These are phyloP conservation scores for Limonium bicolor DNA, from an alignment of 148 eudicot genomes.

Conservation along the genomic window DNA sequence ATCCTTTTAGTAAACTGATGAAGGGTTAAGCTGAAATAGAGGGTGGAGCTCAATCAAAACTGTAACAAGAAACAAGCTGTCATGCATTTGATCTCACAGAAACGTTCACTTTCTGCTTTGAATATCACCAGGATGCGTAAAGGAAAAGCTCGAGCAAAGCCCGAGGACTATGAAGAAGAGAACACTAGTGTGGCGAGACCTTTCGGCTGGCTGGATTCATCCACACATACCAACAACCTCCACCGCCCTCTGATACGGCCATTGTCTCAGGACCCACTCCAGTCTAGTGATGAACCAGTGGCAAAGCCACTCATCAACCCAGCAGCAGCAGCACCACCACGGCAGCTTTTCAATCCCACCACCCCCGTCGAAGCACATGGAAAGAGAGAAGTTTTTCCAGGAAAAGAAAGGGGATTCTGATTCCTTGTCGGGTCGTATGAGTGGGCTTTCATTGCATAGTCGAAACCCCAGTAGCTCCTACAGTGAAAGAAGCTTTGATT, in stretches of 20 bases:
- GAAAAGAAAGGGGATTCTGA: slow-evolving; percentile 59
- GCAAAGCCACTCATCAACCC: slow-evolving; percentile 12
- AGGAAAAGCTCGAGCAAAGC: slow-evolving; percentile 74
- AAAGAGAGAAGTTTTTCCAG: slow-evolving; percentile 84
- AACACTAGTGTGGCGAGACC: slow-evolving; percentile 19
- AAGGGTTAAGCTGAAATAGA: too few relatives aligned
- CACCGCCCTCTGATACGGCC: slow-evolving; percentile 75
- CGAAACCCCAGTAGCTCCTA: slow-evolving; percentile 58
- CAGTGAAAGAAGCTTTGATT: slow-evolving; percentile 60
- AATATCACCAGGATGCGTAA: slow-evolving; percentile 48
- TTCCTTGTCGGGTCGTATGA: slow-evolving; percentile 43
- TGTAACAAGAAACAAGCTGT: too few relatives aligned
- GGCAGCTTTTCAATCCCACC: slow-evolving; percentile 58
- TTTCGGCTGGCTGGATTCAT: slow-evolving; percentile 24
- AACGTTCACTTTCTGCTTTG: too few relatives aligned
- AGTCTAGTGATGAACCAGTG: slow-evolving; percentile 59
- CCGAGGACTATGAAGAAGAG: slow-evolving; percentile 46
- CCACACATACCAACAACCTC: slow-evolving; percentile 25
- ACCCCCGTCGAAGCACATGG: slow-evolving; percentile 85
- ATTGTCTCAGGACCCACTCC: slow-evolving; percentile 19
- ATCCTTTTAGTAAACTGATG: too few relatives aligned
- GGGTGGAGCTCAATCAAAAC: too few relatives aligned
- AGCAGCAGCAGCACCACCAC: slow-evolving; percentile 13
- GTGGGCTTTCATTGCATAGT: slow-evolving; percentile 72
- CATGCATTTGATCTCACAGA: too few relatives aligned